Evolutionary conservation across 139 green algal species (phyloP), one percentile per base, ranked within the genome.

Genomic region (Micractinium sp.): DNA sequence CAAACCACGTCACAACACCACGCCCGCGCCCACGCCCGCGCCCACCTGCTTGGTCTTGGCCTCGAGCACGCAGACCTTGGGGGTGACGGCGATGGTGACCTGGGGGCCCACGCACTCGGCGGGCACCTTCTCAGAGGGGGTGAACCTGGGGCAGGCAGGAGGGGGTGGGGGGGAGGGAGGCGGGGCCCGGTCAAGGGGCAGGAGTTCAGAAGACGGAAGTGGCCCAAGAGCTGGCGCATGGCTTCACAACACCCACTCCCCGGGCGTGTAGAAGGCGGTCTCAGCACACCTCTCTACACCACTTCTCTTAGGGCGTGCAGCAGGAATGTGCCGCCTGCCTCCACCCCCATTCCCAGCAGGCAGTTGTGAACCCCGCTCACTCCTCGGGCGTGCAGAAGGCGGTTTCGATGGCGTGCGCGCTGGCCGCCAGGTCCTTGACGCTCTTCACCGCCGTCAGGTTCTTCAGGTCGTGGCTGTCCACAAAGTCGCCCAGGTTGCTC

Each of bases 41-140:
- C 61, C 0, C 63, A 89, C 85, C 77, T 86, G 71, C 71, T 91
- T 85, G 76, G 63, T 85, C 19, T 63, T 56, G 0, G 36, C 7
- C 31, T 93, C 53, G 27, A 93, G 60, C 16, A 74, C 39, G 84
- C 90, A 93, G 25, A 53, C 56, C 85, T 91, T 90, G 82, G 90
- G 90, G 20, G 81, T 27, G 33, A 90, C 73, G 18, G 33, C 66
- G 31, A 93, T 87, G 31, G 33, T 79, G 31, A 93, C 84, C 0
- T 15, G 56, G 31, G 90, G 90, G 33, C 90, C 90, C 25, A n/a
- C 39, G 88, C 90, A 93, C 31, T 27, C 36, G 84, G 87, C 87
- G 61, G 79, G 78, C 74, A 88, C 67, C 56, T 88, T 87, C 38
- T 47, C 20, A 73, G 47, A 36, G 69, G 63, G 31, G 19, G 15